Base-by-base conservation (phyloP, 2,329 filamentous ascomycete species). In the Helicocarpus griseus region DNA sequence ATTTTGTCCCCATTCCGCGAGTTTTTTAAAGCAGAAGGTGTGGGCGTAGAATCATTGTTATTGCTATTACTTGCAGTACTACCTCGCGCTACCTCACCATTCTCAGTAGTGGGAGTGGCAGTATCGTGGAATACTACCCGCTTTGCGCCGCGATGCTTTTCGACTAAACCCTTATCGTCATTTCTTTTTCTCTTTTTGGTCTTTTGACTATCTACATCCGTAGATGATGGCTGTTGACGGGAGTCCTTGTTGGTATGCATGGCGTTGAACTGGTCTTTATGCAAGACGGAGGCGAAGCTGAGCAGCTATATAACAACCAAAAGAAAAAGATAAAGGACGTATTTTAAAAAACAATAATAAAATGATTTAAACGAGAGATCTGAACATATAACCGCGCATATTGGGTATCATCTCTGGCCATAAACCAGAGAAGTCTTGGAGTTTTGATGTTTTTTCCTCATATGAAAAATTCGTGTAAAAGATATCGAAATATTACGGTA, bases 171-270 rank as follows among this genome's bases (percentile, higher is more conserved):
- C 11, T 43, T 35, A 38, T 50, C 22, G 28, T 65, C 61, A n/a
- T 67, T 59, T 52, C 59, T 57, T 57, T 69, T 64, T 26, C 61
- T 58, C 49, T 68, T 69, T 53, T 65, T 66, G 46, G 53, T 63
- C 46, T 61, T 61, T 51, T 62, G 65, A 19, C 14, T n/a, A 21
- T 35, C 4, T 47, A 17, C 29, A 22, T 14, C 13, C 24, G 44
- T 8, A 9, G 14, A 19, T 21, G 17, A 6, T 1, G 17, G 4
- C 29, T 35, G 22, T 11, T 6, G 21, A 47, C 24, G 28, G n/a
- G n/a, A n/a, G 22, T 26, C 9, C 21, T 47, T 22, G 17, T 35
- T 47, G 13, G 19, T 14, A 6, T n/a, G 11, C 31, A 35, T 14
- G 31, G 31, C n/a, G n/a, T n/a, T n/a, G n/a, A n/a, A n/a, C n/a